Evolutionary conservation across 805 yeast genomes (phyloP), one percentile per base, ranked within the genome.

Genomic region (Kluyveromyces dobzhanskii): DNA sequence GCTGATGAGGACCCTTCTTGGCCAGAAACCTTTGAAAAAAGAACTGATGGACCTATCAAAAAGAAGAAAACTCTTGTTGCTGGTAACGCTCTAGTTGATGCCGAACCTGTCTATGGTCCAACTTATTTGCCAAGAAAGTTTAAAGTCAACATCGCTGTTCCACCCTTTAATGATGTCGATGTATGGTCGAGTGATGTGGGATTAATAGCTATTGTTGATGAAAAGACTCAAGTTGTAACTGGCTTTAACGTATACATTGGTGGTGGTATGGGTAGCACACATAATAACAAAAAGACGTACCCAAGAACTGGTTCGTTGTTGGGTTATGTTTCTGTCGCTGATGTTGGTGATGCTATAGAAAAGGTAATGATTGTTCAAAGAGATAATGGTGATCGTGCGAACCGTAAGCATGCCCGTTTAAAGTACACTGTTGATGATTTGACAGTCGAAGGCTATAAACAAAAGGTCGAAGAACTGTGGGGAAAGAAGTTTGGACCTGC

Each of bases 231-330:
- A 39, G 70, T 75, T 14, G 75, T 82, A 32, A 58, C 71, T 43
- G 97, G 97, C 41, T 90, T 76, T 71, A 90, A 90, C 55, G 76
- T 90, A 38, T 73, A 83, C 44, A 95, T 81, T 47, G 97, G 97
- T 63, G 97, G 97, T 68, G 97, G 97, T 72, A 90, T 90, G 97
- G 97, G 97, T 54, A 76, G 94, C 30, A 90, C 97, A 11, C 97
- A 90, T 62, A 90, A 88, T 73, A 90, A 90, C 69, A 82, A 81
- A 57, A 90, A 90, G 72, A 90, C 97, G 0, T 90, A 90, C 59
- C 97, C 97, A 53, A 76, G 97, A 66, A 76, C 95, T 4, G 97
- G 95, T 46, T 80, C 95, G 14, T 66, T 77, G 64, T 73, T 90
- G 48, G 97, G 97, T 19, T 90, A 67, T 56, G 78, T 80, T 35